phyloP scores from a whole-genome alignment of 2,329 filamentous ascomycete genomes.

The Fusarium sulawesiense region DNA sequence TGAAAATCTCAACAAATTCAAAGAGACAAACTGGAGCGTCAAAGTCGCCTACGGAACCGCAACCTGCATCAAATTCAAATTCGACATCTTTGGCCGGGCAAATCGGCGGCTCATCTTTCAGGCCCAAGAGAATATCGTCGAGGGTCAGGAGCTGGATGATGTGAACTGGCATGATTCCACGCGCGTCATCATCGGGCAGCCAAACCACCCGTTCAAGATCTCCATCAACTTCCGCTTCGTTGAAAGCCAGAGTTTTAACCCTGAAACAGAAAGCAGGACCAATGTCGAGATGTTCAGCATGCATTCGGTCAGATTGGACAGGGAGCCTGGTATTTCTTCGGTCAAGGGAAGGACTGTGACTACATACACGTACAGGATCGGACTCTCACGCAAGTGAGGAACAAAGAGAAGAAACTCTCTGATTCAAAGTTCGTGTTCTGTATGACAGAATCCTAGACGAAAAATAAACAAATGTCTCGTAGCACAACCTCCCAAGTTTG shows the following conservation, averaged over 20 bases:
- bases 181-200: slow-evolving; percentile 33
- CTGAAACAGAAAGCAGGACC: neutral
- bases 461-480: slow-evolving; percentile 19
- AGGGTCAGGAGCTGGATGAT: neutral
- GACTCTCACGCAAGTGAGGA: slow-evolving; percentile 10
- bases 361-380: slow-evolving; percentile 24
- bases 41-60: slow-evolving; percentile 16
- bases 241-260: neutral
- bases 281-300: slow-evolving; percentile 32
- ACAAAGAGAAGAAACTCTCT: neutral
- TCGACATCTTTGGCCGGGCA: neutral
- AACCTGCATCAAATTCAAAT: slow-evolving; percentile 23
- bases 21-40: slow-evolving; percentile 9
- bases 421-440: neutral
- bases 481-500: slow-evolving; percentile 29
- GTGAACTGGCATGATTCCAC: slow-evolving; percentile 27
- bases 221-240: slow-evolving; percentile 38
- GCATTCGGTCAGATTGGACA: neutral
- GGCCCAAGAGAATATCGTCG: neutral
- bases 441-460: slow-evolving; percentile 16
- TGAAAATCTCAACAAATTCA: neutral
- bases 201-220: slow-evolving; percentile 11
- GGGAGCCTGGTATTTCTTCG: neutral
- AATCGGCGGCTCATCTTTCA: neutral
- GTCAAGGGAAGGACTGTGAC: slow-evolving; percentile 4